A percentile compares a stretch with the other conserved stretches of the same genome.
These are phyloP conservation scores for Colletotrichum tanaceti DNA, from an alignment of 2,329 filamentous ascomycete species.

Conservation along the genomic window DNA sequence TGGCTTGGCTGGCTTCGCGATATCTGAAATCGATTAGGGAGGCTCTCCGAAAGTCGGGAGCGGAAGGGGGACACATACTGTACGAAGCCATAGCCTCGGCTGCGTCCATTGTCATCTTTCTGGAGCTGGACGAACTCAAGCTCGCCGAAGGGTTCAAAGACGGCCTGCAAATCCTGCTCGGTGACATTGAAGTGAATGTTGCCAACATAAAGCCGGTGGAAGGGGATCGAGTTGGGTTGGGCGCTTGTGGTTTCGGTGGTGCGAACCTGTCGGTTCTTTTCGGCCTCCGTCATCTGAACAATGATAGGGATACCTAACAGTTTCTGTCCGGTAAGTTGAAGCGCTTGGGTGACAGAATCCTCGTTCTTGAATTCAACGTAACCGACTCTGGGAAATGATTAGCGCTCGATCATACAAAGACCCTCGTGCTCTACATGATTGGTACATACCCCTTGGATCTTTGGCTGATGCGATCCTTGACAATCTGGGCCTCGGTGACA, in stretches of 20 bases:
- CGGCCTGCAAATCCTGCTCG: constrained; percentile 92
- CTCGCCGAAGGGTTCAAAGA: constrained; percentile 97
- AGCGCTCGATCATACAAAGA: constrained; percentile 46
- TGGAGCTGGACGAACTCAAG: constrained; percentile 98
- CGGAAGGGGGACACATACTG: constrained; percentile 74
- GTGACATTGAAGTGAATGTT: constrained; percentile 99
- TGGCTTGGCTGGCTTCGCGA: constrained; percentile 88
- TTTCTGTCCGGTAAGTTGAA: constrained; percentile 98
- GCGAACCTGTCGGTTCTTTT: constrained; percentile 97
- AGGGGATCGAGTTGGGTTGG: constrained; percentile 86
- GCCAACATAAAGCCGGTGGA: constrained; percentile 97
- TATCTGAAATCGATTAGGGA: constrained; percentile 72
- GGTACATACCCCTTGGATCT: constrained; percentile 90
- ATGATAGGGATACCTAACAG: constrained; percentile 99
- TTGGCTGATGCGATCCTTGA: constrained; percentile 96
- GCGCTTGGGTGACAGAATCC: constrained; percentile 90
- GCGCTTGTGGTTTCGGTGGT: constrained; percentile 75
- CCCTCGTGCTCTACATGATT: constrained; percentile 19
- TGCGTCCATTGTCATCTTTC: constrained; percentile 91
- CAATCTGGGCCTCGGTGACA: constrained; percentile 97
- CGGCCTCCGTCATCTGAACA: constrained; percentile 96
- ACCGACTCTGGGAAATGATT: constrained; percentile 77
- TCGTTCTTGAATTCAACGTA: constrained; percentile 99
- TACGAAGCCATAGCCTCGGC: constrained; percentile 97
- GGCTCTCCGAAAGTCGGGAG: neutral